Percentiles rank a stretch among this genome's conserved stretches.
Evolutionary conservation across 1,284 basidiomycete genomes (phyloP).

Genomic region (Pascua sp.): DNA sequence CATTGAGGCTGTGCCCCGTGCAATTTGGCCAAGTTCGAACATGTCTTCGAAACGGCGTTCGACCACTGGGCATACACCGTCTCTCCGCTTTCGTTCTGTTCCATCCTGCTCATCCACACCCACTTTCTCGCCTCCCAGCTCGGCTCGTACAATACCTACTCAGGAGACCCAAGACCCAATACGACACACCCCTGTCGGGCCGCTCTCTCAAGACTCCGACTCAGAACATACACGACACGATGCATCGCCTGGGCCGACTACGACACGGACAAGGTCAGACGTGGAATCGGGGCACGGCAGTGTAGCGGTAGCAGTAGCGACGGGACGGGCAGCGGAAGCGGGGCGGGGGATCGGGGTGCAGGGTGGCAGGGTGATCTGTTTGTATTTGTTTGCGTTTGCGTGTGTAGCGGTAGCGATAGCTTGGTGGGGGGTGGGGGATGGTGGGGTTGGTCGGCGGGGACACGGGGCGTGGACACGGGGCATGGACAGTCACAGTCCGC

Average conservation of each 20-base stretch:
- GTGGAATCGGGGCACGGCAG: not conserved
- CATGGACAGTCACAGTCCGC: not conserved
- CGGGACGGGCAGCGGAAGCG: not conserved
- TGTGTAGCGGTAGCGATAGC: too few relatives aligned
- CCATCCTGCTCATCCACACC: too few relatives aligned
- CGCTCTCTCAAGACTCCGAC: too few relatives aligned
- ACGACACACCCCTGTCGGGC: too few relatives aligned
- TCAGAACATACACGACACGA: slow-evolving; percentile 6
- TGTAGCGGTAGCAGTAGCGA: not conserved
- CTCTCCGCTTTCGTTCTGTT: too few relatives aligned
- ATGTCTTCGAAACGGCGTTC: too few relatives aligned
- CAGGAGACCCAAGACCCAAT: not conserved
- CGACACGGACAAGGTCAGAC: not conserved
- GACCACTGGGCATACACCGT: too few relatives aligned
- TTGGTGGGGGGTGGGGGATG: too few relatives aligned
- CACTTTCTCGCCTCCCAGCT: not conserved
- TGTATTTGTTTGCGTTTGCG: too few relatives aligned
- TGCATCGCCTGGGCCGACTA: slow-evolving; percentile 4
- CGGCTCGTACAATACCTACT: not conserved
- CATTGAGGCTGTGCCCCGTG: not conserved
- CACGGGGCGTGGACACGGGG: not conserved
- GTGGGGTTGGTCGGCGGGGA: not conserved
- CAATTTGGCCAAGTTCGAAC: too few relatives aligned
- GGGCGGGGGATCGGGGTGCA: slow-evolving; percentile 4
- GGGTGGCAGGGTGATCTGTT: slow-evolving; percentile 1